phyloP scores from a whole-genome alignment of 1,284 basidiomycete species.

The Irpex lacteus region DNA sequence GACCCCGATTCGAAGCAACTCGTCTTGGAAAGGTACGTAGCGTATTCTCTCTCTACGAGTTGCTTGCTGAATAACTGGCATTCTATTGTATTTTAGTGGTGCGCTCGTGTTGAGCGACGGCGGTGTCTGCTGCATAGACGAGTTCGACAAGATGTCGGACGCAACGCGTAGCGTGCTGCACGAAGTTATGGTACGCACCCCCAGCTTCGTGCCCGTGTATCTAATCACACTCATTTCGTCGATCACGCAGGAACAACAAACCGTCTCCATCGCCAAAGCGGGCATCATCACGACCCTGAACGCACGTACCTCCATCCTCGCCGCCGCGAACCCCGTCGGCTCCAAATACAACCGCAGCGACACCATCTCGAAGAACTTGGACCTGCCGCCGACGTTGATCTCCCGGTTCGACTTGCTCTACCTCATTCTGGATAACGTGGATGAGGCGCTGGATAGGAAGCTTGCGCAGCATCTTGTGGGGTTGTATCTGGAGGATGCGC shows the following conservation, averaged over 20 bases:
- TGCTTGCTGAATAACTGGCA: background rate
- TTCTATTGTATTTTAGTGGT: constrained; percentile 53
- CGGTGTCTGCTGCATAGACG: constrained; percentile 98
- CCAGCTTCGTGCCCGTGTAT: background rate
- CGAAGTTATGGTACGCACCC: constrained; percentile 89
- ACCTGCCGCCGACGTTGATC: constrained; percentile 96
- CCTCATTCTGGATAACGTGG: constrained; percentile 92
- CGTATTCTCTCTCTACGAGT: background rate
- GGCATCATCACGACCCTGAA: constrained; percentile 99
- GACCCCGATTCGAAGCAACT: constrained; percentile 98
- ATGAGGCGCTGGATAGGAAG: constrained; percentile 86
- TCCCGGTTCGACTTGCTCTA: constrained; percentile 99
- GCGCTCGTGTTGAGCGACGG: constrained; percentile 96
- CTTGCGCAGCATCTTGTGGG: constrained; percentile 93
- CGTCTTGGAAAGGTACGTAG: constrained; percentile 83
- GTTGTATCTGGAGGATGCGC: constrained; percentile 90
- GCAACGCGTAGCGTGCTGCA: constrained; percentile 95
- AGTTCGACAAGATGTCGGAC: constrained; percentile 99
- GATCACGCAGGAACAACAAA: constrained; percentile 91
- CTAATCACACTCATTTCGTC: background rate
- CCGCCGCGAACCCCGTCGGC: constrained; percentile 96
- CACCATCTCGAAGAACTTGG: constrained; percentile 86
- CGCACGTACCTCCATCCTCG: constrained; percentile 94
- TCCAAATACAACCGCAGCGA: constrained; percentile 92
- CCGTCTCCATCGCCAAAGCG: constrained; percentile 98